Evolutionary conservation across 2,329 filamentous ascomycete species (phyloP).

Genomic region (Monilinia fructigena): DNA sequence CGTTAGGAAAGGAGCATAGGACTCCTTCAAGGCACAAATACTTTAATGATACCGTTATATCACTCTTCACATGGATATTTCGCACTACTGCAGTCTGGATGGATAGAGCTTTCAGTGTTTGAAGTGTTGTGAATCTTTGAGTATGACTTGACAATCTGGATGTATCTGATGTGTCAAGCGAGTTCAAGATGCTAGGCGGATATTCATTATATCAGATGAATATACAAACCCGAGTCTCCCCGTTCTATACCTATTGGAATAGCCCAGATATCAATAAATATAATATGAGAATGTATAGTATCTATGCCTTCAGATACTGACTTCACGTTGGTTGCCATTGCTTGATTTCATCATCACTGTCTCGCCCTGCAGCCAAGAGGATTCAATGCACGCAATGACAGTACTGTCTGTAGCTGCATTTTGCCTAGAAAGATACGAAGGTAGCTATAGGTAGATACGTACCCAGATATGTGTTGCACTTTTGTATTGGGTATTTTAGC

Average conservation of each 20-base stretch:
- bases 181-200: background rate
- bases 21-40: slow-evolving; percentile 24
- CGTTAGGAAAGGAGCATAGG: slow-evolving; percentile 13
- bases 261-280: no score
- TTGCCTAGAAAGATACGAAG: no score
- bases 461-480: slow-evolving; percentile 1
- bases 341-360: background rate
- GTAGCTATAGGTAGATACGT: background rate
- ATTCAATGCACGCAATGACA: slow-evolving; percentile 22
- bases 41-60: slow-evolving; percentile 22
- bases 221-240: background rate
- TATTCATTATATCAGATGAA: background rate
- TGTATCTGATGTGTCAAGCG: background rate
- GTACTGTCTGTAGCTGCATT: slow-evolving; percentile 1
- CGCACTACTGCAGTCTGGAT: background rate
- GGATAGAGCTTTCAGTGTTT: background rate
- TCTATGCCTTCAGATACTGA: background rate
- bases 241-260: no score
- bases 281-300: background rate
- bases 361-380: slow-evolving; percentile 18
- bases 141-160: no score
- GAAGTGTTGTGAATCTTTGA: slow-evolving; percentile 1
- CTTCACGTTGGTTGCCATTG: no score
- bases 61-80: background rate
- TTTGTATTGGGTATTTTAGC: background rate